A percentile compares a stretch with the other conserved stretches of the same genome.
Conservation (phyloP, 306 rosid genomes). For the Quercus gilva region DNA sequence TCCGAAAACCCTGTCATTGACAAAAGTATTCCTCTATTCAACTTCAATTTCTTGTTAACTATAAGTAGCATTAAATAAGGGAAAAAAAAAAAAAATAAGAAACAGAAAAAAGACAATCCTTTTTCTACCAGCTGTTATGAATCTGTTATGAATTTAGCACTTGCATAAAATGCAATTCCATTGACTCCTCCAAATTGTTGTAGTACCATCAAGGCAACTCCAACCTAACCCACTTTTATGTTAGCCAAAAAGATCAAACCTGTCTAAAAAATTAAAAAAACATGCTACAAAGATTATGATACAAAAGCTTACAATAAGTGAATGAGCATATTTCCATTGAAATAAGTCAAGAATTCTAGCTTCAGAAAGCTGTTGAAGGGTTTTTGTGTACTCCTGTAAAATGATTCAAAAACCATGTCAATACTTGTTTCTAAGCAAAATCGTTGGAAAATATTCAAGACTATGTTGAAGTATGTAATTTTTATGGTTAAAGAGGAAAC, state of each 20-base stretch:
- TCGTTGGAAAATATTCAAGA: not conserved
- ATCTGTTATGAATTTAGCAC: no score
- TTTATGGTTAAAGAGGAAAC: slow-evolving; percentile 3
- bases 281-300: not conserved
- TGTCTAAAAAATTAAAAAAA: not conserved
- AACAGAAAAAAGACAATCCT: not conserved
- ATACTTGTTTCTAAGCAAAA: not conserved
- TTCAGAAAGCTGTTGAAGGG: slow-evolving; percentile 52
- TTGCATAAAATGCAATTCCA: slow-evolving; percentile 72
- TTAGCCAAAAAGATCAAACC: slow-evolving; percentile 3
- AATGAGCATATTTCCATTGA: slow-evolving; percentile 55
- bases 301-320: slow-evolving; percentile 61
- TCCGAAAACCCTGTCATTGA: slow-evolving; percentile 68
- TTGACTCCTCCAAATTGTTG: slow-evolving; percentile 92
- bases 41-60: not conserved
- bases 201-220: slow-evolving; percentile 81
- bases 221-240: slow-evolving; percentile 49
- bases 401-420: not conserved
- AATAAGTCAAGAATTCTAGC: slow-evolving; percentile 57
- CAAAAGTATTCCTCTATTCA: slow-evolving; percentile 12
- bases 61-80: slow-evolving; percentile 10
- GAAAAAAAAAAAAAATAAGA: not conserved
- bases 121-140: slow-evolving; percentile 69
- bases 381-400: slow-evolving; percentile 67
- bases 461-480: not conserved